Evolutionary conservation across 805 yeast species (phyloP).

Genomic region (Candida schatavii): DNA sequence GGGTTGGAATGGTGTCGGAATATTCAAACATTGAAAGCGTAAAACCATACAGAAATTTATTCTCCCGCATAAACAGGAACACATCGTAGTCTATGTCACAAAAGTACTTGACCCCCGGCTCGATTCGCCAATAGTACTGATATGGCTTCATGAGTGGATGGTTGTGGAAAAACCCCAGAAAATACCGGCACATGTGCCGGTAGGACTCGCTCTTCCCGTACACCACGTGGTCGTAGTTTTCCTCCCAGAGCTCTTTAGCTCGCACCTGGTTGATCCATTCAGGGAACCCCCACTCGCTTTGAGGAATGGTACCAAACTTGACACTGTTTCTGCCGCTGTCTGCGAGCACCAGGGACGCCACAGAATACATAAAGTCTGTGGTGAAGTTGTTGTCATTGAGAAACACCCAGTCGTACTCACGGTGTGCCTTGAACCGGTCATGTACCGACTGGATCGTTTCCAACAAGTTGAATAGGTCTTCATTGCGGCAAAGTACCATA

Average conservation of each 20-base stretch:
- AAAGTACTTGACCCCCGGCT: constrained; percentile 58
- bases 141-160: constrained; percentile 58
- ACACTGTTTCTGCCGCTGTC: constrained; percentile 60
- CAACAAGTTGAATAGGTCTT: constrained; percentile 55
- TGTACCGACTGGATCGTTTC: constrained; percentile 62
- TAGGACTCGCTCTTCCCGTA: constrained; percentile 63
- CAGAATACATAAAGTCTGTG: constrained; percentile 49
- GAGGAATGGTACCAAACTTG: constrained; percentile 59
- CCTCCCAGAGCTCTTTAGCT: constrained; percentile 28
- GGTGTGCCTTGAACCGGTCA: constrained; percentile 60
- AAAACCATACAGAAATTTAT: constrained; percentile 63
- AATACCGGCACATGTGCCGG: constrained; percentile 64
- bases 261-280: constrained; percentile 54
- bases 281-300: constrained; percentile 71
- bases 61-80: constrained; percentile 54
- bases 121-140: constrained; percentile 75
- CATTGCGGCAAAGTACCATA: constrained; percentile 67
- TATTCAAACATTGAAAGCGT: constrained; percentile 65
- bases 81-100: constrained; percentile 67
- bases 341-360: constrained; percentile 46
- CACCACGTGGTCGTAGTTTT: constrained; percentile 30
- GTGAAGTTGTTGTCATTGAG: constrained; percentile 66
- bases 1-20: constrained; percentile 54
- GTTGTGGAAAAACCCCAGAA: constrained; percentile 56
- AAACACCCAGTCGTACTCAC: constrained; percentile 77